Evolutionary conservation across 2,329 filamentous ascomycete genomes (phyloP), one percentile per base, ranked within the genome.

Genomic region (Venturia aucupariae): DNA sequence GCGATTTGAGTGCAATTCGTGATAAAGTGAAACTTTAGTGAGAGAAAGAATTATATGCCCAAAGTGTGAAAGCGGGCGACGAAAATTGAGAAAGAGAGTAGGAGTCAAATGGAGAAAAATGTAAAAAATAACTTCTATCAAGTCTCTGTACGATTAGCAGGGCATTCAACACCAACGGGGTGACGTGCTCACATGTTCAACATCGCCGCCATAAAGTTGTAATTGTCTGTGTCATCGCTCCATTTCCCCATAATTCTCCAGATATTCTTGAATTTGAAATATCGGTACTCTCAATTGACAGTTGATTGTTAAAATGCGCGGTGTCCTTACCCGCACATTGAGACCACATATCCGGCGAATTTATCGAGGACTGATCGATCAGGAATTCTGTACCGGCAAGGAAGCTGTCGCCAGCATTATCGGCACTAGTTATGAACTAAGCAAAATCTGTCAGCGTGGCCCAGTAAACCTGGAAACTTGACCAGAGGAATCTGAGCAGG

Each of bases 171-270:
- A 24, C 42, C 7, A 24, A 51, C n/a, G n/a, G 46, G 17, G 3
- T 27, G n/a, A 24, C 22, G 11, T 51, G 24, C 46, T 51, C 24
- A 24, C n/a, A 27, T 11, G 7, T 24, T 51, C 46, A 51, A 59
- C 55, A 59, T 38, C n/a, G 55, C 15, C 55, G 55, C 55, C 55
- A 59, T n/a, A 59, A 13, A n/a, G n/a, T 22, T 59, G 8, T 27
- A 3, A 59, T 17, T 38, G 27, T 59, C 38, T 59, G 55, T n/a
- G 30, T 59, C 55, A 8, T 35, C 30, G 55, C 55, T 30, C 30
- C 55, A 59, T 59, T 59, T n/a, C 30, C 55, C 38, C 30, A 38
- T 22, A 59, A 19, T 19, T 59, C 55, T n/a, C 55, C 55, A 35
- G 55, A 59, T 41, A 17, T 30, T 17, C 4, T 59, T 15, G 19